Evolutionary conservation across 257 asterid genomes (phyloP).

Genomic region (Lycium barbarum): DNA sequence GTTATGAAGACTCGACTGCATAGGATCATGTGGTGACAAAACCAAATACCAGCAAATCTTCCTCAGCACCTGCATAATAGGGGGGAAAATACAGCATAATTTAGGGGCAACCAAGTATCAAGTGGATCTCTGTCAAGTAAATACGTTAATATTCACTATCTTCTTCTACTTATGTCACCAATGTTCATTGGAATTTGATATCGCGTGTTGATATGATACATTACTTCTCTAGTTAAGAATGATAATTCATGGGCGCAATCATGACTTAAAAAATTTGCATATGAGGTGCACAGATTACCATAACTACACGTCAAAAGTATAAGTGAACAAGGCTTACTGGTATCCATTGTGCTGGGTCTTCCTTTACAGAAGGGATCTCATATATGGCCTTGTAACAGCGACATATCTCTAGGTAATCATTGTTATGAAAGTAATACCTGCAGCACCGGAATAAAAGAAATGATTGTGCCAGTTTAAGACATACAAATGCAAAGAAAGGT

Average conservation of each 20-base stretch:
- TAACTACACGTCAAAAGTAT: neutral
- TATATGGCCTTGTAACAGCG: slow-evolving; percentile 94
- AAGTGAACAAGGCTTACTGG: slow-evolving; percentile 58
- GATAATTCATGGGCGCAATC: neutral
- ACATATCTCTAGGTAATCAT: slow-evolving; percentile 94
- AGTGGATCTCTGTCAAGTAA: neutral
- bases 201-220: neutral
- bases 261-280: neutral
- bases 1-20: slow-evolving; percentile 97
- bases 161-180: neutral
- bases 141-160: neutral
- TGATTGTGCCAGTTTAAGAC: neutral
- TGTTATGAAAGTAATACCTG: slow-evolving; percentile 81
- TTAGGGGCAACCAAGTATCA: neutral
- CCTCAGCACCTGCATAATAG: slow-evolving; percentile 69
- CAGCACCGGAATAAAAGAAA: slow-evolving; percentile 30
- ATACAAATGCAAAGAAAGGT: slow-evolving; percentile 7
- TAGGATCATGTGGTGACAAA: slow-evolving; percentile 88
- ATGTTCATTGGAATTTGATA: neutral
- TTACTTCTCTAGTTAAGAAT: slow-evolving; percentile 15
- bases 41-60: slow-evolving; percentile 97
- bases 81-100: neutral
- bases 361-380: slow-evolving; percentile 89
- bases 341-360: slow-evolving; percentile 79
- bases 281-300: slow-evolving; percentile 5